phyloP scores from a whole-genome alignment of 768 basidiomycete species.

The Exidia glandulosa region DNA sequence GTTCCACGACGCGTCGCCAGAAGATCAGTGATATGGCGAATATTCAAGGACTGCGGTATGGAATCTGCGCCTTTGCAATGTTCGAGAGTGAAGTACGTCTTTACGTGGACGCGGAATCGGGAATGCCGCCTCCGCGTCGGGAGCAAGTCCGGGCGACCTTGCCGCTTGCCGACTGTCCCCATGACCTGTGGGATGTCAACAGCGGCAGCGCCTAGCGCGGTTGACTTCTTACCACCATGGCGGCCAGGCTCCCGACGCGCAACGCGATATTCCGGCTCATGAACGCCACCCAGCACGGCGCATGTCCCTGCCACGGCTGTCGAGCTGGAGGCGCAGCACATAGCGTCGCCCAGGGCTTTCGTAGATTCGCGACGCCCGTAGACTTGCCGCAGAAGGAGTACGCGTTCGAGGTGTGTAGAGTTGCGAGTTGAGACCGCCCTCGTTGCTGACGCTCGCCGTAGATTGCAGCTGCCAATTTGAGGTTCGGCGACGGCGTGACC shows the following conservation, averaged over 20 bases:
- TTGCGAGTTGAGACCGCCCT: background rate
- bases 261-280: constrained; percentile 63
- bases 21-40: no score
- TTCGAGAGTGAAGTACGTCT: no score
- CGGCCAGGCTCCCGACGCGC: constrained; percentile 35
- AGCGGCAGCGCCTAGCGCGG: no score
- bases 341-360: constrained; percentile 46
- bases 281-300: constrained; percentile 51
- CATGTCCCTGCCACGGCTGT: constrained; percentile 72
- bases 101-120: no score
- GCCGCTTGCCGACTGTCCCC: no score
- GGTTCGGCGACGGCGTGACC: constrained; percentile 87
- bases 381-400: constrained; percentile 71
- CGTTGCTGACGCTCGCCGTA: constrained; percentile 15
- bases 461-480: constrained; percentile 79
- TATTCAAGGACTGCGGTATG: no score
- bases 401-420: constrained; percentile 63
- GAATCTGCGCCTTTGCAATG: no score
- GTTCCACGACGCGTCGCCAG: no score
- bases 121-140: no score
- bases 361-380: constrained; percentile 71
- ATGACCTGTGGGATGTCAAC: no score
- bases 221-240: constrained; percentile 18
- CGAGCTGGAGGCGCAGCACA: constrained; percentile 29
- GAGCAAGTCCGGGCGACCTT: no score